Evolutionary conservation across 2,329 filamentous ascomycete species (phyloP).

Genomic region (Aspergillus amoenus): DNA sequence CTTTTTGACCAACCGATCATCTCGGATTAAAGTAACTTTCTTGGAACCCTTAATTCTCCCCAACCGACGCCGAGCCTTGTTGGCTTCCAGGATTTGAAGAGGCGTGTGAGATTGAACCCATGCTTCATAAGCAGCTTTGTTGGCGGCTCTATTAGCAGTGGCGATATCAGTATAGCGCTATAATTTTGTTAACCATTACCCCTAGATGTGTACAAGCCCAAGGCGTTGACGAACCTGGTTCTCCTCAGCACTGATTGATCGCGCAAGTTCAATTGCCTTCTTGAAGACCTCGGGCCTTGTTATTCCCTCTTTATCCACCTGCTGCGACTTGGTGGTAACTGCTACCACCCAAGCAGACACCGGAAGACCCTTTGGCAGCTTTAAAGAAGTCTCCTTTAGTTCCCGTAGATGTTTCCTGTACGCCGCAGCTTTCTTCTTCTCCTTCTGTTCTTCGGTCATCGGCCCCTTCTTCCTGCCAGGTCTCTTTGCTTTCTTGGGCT

Average conservation of each 20-base stretch:
- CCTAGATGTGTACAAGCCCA: not conserved
- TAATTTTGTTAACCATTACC: not conserved
- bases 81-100: conserved; percentile 59
- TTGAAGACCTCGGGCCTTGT: conserved; percentile 19
- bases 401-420: conserved; percentile 25
- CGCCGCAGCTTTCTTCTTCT: conserved; percentile 26
- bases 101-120: conserved; percentile 59
- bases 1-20: conserved; percentile 55
- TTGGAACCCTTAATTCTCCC: conserved; percentile 20
- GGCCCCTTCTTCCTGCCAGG: not conserved
- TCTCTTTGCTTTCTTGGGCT: conserved; percentile 11
- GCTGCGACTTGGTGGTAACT: conserved; percentile 19
- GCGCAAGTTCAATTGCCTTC: conserved; percentile 16
- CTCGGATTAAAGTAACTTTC: conserved; percentile 41
- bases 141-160: conserved; percentile 47
- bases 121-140: conserved; percentile 43
- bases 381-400: conserved; percentile 35
- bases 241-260: conserved; percentile 19
- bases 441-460: not conserved
- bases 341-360: conserved; percentile 23
- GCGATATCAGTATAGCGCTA: conserved; percentile 51
- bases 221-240: conserved; percentile 21
- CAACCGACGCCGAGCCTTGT: conserved; percentile 53
- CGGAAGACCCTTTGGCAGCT: conserved; percentile 38
- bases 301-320: conserved; percentile 6